Evolutionary conservation across 164 flowering plant genomes (phyloP), one percentile per base, ranked within the genome.

Genomic region (Liriodendron chinense): DNA sequence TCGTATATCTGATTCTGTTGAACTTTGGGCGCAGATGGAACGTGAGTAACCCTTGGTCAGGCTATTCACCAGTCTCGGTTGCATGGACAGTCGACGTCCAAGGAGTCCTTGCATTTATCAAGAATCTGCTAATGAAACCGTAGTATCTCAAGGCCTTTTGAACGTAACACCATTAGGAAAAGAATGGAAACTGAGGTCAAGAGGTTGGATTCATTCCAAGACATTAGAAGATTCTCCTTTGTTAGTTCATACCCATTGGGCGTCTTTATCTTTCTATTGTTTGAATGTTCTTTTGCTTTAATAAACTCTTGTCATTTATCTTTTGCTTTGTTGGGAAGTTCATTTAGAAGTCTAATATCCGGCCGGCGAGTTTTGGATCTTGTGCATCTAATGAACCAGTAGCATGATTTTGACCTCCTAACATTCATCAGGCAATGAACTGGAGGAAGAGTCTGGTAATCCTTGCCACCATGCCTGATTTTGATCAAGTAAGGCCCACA

Each of bases 21-120:
- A 71, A 64, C 76, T 12, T 73, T 75, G 75, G 57, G 25, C 80
- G 49, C 89, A 96, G 99, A 65, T 96, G 99, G 99, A 86, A 89
- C 73, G 24, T 89, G 13, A 84, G 81, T 83, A 94, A 96, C 71
- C 98, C 97, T 3, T 96, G 99, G 98, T 74, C 92, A 47, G 94
- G 82, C 62, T 87, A 88, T 77, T 84, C 98, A 48, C 98, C 97
- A 0, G 81, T 94, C 70, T 86, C 91, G 10, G 96, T 96, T 76
- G 98, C 98, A 53, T 94, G 98, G 99, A 89, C 95, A 21, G 98
- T 96, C 67, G 76, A 94, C 57, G 89, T 85, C 71, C 92, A 89
- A 26, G 86, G 84, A 81, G 92, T 91, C 68, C 76, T 82, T 12
- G 57, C 72, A 20, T 86, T 85, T 57, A 73, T 92, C 7, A 91